Percentiles rank a stretch among this genome's conserved stretches.
These are phyloP conservation scores for Hymenoscyphus fructigenus DNA, from an alignment of 2,329 filamentous ascomycete species.

Conservation along the genomic window DNA sequence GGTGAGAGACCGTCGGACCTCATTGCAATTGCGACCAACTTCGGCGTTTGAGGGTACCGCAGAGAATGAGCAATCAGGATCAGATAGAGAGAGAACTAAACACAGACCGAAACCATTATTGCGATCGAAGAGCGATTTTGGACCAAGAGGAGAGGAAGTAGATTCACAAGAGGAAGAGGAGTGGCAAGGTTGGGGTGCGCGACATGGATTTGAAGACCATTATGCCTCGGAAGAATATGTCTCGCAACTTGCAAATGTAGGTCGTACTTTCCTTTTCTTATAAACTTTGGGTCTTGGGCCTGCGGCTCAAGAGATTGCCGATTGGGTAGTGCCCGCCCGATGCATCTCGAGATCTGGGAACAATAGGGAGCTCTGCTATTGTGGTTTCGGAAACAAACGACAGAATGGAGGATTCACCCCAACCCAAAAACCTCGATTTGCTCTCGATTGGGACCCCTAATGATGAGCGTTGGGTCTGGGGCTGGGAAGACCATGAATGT, in stretches of 20 bases:
- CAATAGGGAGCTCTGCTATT: conserved; percentile 3
- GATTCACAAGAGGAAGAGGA: conserved; percentile 29
- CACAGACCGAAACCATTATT: conserved; percentile 31
- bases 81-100: conserved; percentile 26
- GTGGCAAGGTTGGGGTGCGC: conserved; percentile 40
- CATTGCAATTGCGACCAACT: conserved; percentile 22
- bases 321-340: background rate
- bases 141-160: conserved; percentile 42
- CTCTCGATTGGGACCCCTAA: background rate
- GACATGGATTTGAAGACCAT: conserved; percentile 73
- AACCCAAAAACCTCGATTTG: conserved; percentile 1
- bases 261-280: conserved; percentile 35
- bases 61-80: conserved; percentile 35
- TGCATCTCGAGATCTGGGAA: background rate
- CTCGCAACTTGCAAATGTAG: conserved; percentile 62
- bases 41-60: conserved; percentile 25
- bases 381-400: background rate
- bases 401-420: conserved; percentile 4
- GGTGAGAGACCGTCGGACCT: conserved; percentile 15
- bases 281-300: background rate
- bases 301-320: background rate
- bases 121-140: conserved; percentile 53
- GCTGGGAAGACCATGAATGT: background rate
- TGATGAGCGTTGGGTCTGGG: background rate
- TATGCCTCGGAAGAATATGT: conserved; percentile 71